These are phyloP conservation scores for Chaetomium tenue DNA, from an alignment of 495 filamentous ascomycete species.

Conservation along the genomic window DNA sequence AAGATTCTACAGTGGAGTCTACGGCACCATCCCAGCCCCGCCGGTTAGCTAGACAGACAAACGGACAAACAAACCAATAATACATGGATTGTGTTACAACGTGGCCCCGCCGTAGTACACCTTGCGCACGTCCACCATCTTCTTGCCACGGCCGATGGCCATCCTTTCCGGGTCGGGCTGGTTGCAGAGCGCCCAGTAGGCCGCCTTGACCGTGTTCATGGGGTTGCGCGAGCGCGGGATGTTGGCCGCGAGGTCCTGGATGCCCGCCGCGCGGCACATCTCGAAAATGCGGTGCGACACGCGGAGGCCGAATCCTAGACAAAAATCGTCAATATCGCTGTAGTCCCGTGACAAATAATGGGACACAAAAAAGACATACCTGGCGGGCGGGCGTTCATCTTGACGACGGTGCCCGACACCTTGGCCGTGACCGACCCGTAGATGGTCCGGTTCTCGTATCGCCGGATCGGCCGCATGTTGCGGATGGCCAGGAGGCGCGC, in stretches of 20 bases:
- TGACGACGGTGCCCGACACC: slow-evolving; percentile 75
- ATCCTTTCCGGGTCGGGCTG: slow-evolving; percentile 86
- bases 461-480: slow-evolving; percentile 80
- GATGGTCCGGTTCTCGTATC: slow-evolving; percentile 90
- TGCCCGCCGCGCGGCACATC: slow-evolving; percentile 78
- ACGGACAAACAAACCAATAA: background rate
- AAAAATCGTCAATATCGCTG: slow-evolving; percentile 16
- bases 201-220: slow-evolving; percentile 95
- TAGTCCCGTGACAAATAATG: background rate
- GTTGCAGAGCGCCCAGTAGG: slow-evolving; percentile 72
- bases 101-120: slow-evolving; percentile 90
- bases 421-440: slow-evolving; percentile 83
- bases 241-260: slow-evolving; percentile 78
- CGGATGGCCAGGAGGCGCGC: slow-evolving; percentile 73
- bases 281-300: slow-evolving; percentile 89
- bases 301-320: slow-evolving; percentile 75
- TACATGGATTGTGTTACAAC: slow-evolving; percentile 34
- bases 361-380: slow-evolving; percentile 55
- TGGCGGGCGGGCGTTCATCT: slow-evolving; percentile 78
- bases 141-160: slow-evolving; percentile 81
- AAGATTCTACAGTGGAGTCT: slow-evolving; percentile 5
- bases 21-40: background rate
- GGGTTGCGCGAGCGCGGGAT: slow-evolving; percentile 80
- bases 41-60: background rate
- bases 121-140: slow-evolving; percentile 92